Conservation (phyloP, 78 protist species). For the Planoprotostelium fungivorum region DNA sequence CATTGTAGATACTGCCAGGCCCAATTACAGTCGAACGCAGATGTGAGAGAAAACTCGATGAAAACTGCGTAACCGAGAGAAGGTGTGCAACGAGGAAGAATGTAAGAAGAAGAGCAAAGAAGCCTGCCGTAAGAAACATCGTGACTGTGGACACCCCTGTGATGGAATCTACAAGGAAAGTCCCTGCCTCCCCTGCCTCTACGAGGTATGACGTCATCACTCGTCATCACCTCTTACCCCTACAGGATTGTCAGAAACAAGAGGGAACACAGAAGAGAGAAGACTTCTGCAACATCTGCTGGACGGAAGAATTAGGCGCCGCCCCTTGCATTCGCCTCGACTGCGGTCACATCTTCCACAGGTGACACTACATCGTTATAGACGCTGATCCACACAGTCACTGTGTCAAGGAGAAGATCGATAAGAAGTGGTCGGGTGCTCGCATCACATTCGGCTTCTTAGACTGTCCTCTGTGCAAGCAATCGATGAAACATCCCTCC, state of each 20-base stretch:
- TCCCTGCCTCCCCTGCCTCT: constrained; percentile 63
- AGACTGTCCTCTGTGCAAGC: constrained; percentile 70
- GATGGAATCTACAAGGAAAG: constrained; percentile 53
- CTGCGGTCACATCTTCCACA: constrained; percentile 74
- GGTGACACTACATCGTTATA: neutral
- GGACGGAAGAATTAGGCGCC: constrained; percentile 49
- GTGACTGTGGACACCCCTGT: constrained; percentile 65
- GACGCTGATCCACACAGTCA: neutral
- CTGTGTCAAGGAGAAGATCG: constrained; percentile 33
- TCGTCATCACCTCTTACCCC: neutral
- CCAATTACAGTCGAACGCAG: neutral
- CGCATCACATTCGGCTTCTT: constrained; percentile 68
- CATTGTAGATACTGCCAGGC: constrained; percentile 61
- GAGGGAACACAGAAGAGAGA: constrained; percentile 45
- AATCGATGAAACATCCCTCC: constrained; percentile 29
- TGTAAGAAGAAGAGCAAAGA: constrained; percentile 14
- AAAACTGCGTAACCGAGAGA: neutral
- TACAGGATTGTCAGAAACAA: constrained; percentile 7
- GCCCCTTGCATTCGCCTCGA: constrained; percentile 66
- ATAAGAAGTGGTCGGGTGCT: constrained; percentile 51
- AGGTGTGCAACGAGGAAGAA: constrained; percentile 28
- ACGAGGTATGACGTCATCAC: constrained; percentile 5
- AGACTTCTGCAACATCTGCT: constrained; percentile 73
- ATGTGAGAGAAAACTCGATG: neutral
- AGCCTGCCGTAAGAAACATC: constrained; percentile 24